Evolutionary conservation across 2,329 filamentous ascomycete genomes (phyloP).

Genomic region (Cryphonectria nitschkei): DNA sequence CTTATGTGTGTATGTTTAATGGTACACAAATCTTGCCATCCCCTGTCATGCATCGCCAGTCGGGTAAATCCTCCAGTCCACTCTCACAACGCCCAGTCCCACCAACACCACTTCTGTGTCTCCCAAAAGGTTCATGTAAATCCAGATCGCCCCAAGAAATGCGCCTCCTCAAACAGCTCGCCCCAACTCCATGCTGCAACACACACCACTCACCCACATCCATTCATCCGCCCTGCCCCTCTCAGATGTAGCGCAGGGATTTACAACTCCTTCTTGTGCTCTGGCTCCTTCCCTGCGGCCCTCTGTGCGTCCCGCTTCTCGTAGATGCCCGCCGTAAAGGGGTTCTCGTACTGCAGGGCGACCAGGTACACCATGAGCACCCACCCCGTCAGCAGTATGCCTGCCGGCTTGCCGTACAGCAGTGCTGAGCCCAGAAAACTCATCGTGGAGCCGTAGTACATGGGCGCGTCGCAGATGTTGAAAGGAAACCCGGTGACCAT

Average conservation of each 20-base stretch:
- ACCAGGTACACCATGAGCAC: slow-evolving; percentile 80
- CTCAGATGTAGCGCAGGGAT: slow-evolving; percentile 26
- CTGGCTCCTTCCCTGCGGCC: slow-evolving; percentile 39
- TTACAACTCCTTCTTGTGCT: slow-evolving; percentile 57
- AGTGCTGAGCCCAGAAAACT: slow-evolving; percentile 89
- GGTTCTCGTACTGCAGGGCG: slow-evolving; percentile 86
- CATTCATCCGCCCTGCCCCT: background rate
- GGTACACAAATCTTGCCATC: background rate
- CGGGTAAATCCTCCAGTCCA: background rate
- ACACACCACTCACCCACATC: background rate
- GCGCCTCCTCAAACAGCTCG: background rate
- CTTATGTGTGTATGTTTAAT: background rate
- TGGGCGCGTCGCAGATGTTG: slow-evolving; percentile 86
- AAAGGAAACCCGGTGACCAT: slow-evolving; percentile 96
- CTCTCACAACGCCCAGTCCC: background rate
- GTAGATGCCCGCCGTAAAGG: slow-evolving; percentile 93
- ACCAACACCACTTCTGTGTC: background rate
- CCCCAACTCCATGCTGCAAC: background rate
- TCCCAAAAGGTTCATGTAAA: background rate
- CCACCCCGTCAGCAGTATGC: slow-evolving; percentile 73
- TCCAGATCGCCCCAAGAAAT: background rate
- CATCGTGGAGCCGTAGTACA: slow-evolving; percentile 95
- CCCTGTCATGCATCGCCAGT: background rate
- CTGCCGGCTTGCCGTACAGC: slow-evolving; percentile 84
- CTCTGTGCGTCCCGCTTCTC: slow-evolving; percentile 74